Percentiles rank a stretch among this genome's conserved stretches.
Evolutionary conservation across 2,329 filamentous ascomycete species (phyloP).

Genomic region (Cercospora sp.): DNA sequence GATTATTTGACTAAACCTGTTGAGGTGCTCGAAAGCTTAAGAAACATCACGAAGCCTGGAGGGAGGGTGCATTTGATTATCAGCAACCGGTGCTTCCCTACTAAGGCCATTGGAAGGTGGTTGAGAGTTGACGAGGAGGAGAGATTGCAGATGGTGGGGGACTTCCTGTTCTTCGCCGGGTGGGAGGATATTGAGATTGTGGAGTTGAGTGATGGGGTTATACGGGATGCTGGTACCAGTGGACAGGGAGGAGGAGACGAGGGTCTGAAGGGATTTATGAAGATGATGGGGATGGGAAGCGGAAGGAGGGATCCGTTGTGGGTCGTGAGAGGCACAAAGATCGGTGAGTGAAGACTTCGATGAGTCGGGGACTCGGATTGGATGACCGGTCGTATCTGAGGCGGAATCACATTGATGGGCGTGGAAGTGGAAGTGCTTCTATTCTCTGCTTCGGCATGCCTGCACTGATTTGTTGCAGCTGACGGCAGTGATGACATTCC

Average conservation of each 20-base stretch:
- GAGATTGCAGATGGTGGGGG: constrained; percentile 52
- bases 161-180: constrained; percentile 54
- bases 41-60: constrained; percentile 43
- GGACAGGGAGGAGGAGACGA: background rate
- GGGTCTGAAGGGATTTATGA: constrained; percentile 36
- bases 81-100: constrained; percentile 56
- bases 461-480: background rate
- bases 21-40: constrained; percentile 47
- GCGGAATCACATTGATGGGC: background rate
- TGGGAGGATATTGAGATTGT: constrained; percentile 57
- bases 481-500: background rate
- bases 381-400: background rate
- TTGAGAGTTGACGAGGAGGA: constrained; percentile 48
- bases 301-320: constrained; percentile 45
- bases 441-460: background rate
- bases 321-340: constrained; percentile 42
- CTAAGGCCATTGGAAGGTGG: constrained; percentile 54
- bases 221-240: constrained; percentile 20
- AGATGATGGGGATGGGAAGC: constrained; percentile 37
- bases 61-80: constrained; percentile 54
- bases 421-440: background rate
- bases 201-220: constrained; percentile 48
- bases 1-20: constrained; percentile 54
- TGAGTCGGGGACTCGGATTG: background rate
- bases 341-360: background rate